Evolutionary conservation across 306 rosid genomes (phyloP).

Genomic region (Trifolium repens): DNA sequence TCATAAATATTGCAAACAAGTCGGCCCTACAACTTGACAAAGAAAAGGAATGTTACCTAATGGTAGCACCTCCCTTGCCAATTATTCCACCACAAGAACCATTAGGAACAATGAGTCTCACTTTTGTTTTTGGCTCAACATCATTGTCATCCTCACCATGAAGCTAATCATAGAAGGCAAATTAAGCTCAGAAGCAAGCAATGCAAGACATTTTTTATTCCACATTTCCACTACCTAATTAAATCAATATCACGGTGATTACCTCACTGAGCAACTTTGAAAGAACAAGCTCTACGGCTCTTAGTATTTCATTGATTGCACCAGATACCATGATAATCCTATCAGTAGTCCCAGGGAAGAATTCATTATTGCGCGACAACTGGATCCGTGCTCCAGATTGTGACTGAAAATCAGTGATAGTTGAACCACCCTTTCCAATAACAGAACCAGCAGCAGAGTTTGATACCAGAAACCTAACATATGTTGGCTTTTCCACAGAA

Average conservation of each 20-base stretch:
- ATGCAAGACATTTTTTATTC: constrained; percentile 25
- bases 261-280: constrained; percentile 96
- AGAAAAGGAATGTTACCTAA: constrained; percentile 64
- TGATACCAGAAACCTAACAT: constrained; percentile 92
- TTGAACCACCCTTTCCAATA: constrained; percentile 99
- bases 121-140: constrained; percentile 83
- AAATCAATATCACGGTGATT: constrained; percentile 40
- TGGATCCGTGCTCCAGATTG: constrained; percentile 99
- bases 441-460: constrained; percentile 99
- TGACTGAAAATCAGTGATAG: constrained; percentile 98
- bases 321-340: constrained; percentile 99
- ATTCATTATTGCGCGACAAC: constrained; percentile 92
- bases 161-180: constrained; percentile 55
- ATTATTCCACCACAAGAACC: constrained; percentile 99
- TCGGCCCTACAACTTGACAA: constrained; percentile 25
- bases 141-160: constrained; percentile 84
- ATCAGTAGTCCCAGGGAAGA: constrained; percentile 98
- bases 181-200: constrained; percentile 39
- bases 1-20: constrained; percentile 36
- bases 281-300: constrained; percentile 91
- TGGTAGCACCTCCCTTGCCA: constrained; percentile 98
- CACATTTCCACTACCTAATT: constrained; percentile 11
- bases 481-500: constrained; percentile 79
- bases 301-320: constrained; percentile 69
- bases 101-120: constrained; percentile 91